phyloP scores from a whole-genome alignment of 768 basidiomycete genomes.

The Crepidotus variabilis region DNA sequence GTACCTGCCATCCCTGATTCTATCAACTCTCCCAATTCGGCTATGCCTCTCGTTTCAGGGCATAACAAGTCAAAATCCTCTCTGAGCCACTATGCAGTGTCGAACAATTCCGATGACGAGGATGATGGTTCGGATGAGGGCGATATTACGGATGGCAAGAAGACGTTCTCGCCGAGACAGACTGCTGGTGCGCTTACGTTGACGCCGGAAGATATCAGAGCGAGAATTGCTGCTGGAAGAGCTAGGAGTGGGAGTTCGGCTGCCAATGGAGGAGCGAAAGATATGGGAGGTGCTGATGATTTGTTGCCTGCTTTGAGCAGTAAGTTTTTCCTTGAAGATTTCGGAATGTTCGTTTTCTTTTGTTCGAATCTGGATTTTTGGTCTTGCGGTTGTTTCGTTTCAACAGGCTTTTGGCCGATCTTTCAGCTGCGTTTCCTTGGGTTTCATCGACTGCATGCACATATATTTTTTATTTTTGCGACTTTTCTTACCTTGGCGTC shows the following conservation, averaged over 20 bases:
- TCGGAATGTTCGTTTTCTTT: background rate
- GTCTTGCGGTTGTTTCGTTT: background rate
- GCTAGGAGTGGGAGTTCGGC: constrained; percentile 1
- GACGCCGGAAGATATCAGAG: constrained; percentile 60
- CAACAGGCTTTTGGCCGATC: background rate
- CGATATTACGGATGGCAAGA: constrained; percentile 9
- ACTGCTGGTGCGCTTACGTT: constrained; percentile 38
- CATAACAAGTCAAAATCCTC: background rate
- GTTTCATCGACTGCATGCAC: background rate
- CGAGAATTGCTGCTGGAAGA: constrained; percentile 37
- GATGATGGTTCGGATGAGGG: constrained; percentile 11
- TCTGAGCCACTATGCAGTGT: too few species aligned
- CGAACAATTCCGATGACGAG: background rate
- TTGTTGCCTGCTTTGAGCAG: constrained; percentile 67
- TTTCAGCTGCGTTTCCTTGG: background rate
- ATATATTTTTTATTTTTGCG: background rate
- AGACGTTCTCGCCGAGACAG: constrained; percentile 33
- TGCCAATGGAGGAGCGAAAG: constrained; percentile 17
- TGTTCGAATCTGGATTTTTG: constrained; percentile 3
- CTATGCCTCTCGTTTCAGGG: constrained; percentile 6
- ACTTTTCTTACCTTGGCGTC: background rate
- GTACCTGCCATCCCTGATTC: constrained; percentile 32
- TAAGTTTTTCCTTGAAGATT: constrained; percentile 31
- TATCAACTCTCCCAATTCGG: background rate
- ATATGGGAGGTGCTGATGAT: constrained; percentile 38